phyloP scores from a whole-genome alignment of 1,284 basidiomycete species.

The Butyriboletus regius region DNA sequence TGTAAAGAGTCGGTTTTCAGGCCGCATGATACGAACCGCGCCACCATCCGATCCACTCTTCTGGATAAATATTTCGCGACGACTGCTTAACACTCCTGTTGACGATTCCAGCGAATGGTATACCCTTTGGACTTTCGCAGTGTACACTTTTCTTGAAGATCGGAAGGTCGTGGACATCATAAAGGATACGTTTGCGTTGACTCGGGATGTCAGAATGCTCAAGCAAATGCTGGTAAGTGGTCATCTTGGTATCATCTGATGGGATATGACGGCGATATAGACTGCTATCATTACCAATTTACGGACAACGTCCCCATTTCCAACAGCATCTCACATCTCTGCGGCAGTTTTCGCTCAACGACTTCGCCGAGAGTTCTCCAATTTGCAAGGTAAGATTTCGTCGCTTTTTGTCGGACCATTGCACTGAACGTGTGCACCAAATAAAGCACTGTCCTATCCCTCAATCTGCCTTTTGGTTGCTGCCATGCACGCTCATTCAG shows the following conservation, averaged over 20 bases:
- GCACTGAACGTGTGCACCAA: conserved; percentile 4
- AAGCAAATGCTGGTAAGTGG: conserved; percentile 58
- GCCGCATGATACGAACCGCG: conserved; percentile 72
- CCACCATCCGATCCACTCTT: conserved; percentile 46
- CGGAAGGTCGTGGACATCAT: conserved; percentile 39
- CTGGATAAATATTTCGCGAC: conserved; percentile 48
- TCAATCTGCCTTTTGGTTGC: conserved; percentile 69
- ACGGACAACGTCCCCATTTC: conserved; percentile 47
- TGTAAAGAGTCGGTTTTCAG: conserved; percentile 91
- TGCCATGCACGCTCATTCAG: conserved; percentile 53
- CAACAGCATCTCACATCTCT: conserved; percentile 38
- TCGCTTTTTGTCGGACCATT: background rate
- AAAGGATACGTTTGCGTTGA: conserved; percentile 58
- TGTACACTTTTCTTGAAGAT: conserved; percentile 53
- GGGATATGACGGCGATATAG: conserved; percentile 37
- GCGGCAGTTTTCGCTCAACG: conserved; percentile 47
- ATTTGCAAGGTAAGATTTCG: conserved; percentile 44
- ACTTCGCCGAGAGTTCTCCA: conserved; percentile 43
- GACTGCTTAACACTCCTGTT: conserved; percentile 37
- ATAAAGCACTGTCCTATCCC: conserved; percentile 60
- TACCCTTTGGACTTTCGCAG: conserved; percentile 50
- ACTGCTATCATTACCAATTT: conserved; percentile 44
- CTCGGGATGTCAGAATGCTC: conserved; percentile 61
- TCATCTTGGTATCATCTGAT: conserved; percentile 9
- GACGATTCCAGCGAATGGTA: conserved; percentile 42